phyloP scores from a whole-genome alignment of 1,139 yeast species.

The Lodderomyces jiufengensis region DNA sequence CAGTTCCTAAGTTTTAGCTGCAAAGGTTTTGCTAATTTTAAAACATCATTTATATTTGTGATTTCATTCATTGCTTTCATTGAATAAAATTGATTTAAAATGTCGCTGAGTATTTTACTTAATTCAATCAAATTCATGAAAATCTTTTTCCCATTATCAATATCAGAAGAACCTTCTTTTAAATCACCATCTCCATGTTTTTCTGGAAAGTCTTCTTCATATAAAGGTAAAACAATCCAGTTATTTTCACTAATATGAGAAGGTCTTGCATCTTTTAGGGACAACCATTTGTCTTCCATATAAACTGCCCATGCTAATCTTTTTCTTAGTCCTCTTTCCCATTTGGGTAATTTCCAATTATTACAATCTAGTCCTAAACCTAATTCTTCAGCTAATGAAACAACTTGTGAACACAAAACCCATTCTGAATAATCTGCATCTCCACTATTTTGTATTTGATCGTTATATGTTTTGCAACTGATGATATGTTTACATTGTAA shows the following conservation, averaged over 20 bases:
- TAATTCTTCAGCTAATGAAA: constrained; percentile 78
- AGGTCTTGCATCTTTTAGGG: constrained; percentile 74
- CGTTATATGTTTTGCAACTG: constrained; percentile 7
- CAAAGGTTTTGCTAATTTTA: constrained; percentile 77
- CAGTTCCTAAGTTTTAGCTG: constrained; percentile 76
- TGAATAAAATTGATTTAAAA: constrained; percentile 66
- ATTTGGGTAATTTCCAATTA: constrained; percentile 83
- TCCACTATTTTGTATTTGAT: constrained; percentile 8
- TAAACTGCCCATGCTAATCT: constrained; percentile 92
- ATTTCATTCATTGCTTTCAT: constrained; percentile 59
- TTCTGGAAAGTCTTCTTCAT: constrained; percentile 75
- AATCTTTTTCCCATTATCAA: constrained; percentile 66
- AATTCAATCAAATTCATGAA: constrained; percentile 69
- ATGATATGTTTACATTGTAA: constrained; percentile 59
- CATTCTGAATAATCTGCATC: constrained; percentile 59
- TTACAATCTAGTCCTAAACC: constrained; percentile 85
- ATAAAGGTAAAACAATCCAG: constrained; percentile 64
- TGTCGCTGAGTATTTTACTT: constrained; percentile 68
- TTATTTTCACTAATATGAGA: constrained; percentile 67
- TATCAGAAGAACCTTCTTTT: constrained; percentile 63
- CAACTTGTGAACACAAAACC: constrained; percentile 83
- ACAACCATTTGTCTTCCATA: constrained; percentile 84
- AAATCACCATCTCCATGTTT: constrained; percentile 55
- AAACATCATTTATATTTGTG: constrained; percentile 58
- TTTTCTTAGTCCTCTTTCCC: constrained; percentile 86